Evolutionary conservation across 2,329 filamentous ascomycete species (phyloP).

Genomic region (Fusarium compactum): DNA sequence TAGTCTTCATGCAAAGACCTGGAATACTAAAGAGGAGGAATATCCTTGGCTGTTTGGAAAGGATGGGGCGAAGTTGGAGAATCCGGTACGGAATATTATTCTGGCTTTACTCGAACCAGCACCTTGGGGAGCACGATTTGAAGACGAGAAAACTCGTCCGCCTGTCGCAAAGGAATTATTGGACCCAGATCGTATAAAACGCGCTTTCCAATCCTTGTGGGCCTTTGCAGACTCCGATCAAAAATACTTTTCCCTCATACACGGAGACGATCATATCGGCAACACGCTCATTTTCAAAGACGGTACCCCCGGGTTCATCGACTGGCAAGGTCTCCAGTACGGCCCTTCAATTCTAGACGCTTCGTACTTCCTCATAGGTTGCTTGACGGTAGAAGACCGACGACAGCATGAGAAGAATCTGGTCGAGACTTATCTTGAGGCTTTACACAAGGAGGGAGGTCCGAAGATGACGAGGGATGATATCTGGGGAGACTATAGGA

Average conservation of each 20-base stretch:
- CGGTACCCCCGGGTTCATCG: neutral
- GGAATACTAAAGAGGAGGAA: neutral
- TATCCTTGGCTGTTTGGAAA: conserved; percentile 5
- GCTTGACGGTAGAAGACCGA: neutral
- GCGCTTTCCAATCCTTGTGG: neutral
- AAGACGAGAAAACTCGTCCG: neutral
- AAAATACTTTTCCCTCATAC: neutral
- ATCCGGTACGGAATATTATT: neutral
- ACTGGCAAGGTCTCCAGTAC: conserved; percentile 5
- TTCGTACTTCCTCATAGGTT: neutral
- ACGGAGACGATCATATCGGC: conserved; percentile 4
- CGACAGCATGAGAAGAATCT: neutral
- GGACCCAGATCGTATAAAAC: neutral
- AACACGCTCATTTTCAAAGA: conserved; percentile 2
- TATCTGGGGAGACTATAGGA: neutral
- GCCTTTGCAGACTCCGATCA: neutral
- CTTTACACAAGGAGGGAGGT: neutral
- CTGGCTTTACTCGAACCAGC: neutral
- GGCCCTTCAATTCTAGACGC: conserved; percentile 2
- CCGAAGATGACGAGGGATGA: neutral
- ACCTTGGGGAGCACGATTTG: neutral
- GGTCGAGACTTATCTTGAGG: neutral
- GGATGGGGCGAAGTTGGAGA: neutral
- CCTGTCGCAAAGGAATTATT: conserved; percentile 1
- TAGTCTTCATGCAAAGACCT: neutral